Conservation (phyloP, 2,329 filamentous ascomycete genomes). For the Neonectria hederae region DNA sequence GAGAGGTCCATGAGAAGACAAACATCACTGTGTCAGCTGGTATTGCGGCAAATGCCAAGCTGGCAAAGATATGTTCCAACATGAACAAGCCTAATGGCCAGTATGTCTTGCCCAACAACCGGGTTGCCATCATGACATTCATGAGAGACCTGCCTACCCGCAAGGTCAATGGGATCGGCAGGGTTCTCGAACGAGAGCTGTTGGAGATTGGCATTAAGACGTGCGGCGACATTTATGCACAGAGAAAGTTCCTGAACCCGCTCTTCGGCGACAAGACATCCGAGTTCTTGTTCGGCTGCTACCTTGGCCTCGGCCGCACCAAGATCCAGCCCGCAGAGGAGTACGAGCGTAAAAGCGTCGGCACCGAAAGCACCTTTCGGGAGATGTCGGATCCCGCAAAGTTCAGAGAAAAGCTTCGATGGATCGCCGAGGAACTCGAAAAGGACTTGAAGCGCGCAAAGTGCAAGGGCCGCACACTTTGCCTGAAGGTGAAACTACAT, state of each 20-base stretch:
- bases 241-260: slow-evolving; percentile 76
- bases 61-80: slow-evolving; percentile 96
- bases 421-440: slow-evolving; percentile 85
- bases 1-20: slow-evolving; percentile 77
- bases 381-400: slow-evolving; percentile 76
- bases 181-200: slow-evolving; percentile 91
- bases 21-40: slow-evolving; percentile 92
- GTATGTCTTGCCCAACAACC: slow-evolving; percentile 77
- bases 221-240: slow-evolving; percentile 85
- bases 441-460: slow-evolving; percentile 82
- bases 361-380: slow-evolving; percentile 90
- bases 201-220: slow-evolving; percentile 87
- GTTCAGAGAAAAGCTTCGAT: slow-evolving; percentile 80
- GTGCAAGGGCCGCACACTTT: slow-evolving; percentile 90
- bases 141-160: slow-evolving; percentile 85
- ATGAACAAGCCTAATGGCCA: slow-evolving; percentile 97
- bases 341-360: slow-evolving; percentile 91
- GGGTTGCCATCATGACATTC: slow-evolving; percentile 81
- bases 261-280: slow-evolving; percentile 94
- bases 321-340: slow-evolving; percentile 86
- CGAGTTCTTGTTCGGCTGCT: slow-evolving; percentile 83
- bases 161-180: slow-evolving; percentile 94
- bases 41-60: slow-evolving; percentile 90
- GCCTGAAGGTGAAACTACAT: slow-evolving; percentile 92
- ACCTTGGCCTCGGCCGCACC: slow-evolving; percentile 88